These are phyloP conservation scores for Neocucurbitaria cava DNA, from an alignment of 2,329 filamentous ascomycete genomes.

Conservation along the genomic window DNA sequence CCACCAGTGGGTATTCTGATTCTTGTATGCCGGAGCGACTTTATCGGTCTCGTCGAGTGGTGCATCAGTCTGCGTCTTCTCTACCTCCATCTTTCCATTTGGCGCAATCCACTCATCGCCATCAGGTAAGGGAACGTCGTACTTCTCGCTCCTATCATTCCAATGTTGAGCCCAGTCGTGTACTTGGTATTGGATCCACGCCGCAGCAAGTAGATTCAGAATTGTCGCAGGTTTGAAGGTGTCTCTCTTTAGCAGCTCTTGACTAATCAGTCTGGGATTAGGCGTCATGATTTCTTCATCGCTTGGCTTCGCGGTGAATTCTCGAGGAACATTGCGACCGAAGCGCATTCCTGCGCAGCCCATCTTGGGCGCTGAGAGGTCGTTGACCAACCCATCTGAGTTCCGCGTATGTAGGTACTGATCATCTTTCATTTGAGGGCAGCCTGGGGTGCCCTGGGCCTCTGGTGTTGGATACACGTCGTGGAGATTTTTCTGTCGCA, in stretches of 20 bases:
- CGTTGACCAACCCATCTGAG: conserved; percentile 56
- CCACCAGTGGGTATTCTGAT: conserved; percentile 56
- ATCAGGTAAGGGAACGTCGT: conserved; percentile 44
- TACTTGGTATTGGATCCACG: conserved; percentile 57
- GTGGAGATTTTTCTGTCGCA: conserved; percentile 54
- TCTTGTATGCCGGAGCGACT: conserved; percentile 52
- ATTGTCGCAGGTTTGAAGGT: conserved; percentile 55
- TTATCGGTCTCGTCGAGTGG: conserved; percentile 47
- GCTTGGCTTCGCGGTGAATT: conserved; percentile 47
- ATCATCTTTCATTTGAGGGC: conserved; percentile 38
- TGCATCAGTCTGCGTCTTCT: conserved; percentile 45
- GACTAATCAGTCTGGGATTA: conserved; percentile 54
- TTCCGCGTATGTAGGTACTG: conserved; percentile 49
- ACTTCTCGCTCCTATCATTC: conserved; percentile 36
- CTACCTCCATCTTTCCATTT: conserved; percentile 46
- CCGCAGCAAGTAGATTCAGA: conserved; percentile 56
- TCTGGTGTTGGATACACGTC: conserved; percentile 51
- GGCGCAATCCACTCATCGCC: conserved; percentile 44
- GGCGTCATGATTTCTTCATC: conserved; percentile 53
- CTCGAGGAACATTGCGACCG: conserved; percentile 53
- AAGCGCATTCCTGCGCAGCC: conserved; percentile 56
- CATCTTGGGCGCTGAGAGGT: conserved; percentile 52
- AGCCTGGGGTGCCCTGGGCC: conserved; percentile 46
- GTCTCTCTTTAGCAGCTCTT: conserved; percentile 52
- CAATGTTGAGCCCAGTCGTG: conserved; percentile 24